Evolutionary conservation across 139 green algal genomes (phyloP).

Genomic region (Limnomonas spitsbergensis): DNA sequence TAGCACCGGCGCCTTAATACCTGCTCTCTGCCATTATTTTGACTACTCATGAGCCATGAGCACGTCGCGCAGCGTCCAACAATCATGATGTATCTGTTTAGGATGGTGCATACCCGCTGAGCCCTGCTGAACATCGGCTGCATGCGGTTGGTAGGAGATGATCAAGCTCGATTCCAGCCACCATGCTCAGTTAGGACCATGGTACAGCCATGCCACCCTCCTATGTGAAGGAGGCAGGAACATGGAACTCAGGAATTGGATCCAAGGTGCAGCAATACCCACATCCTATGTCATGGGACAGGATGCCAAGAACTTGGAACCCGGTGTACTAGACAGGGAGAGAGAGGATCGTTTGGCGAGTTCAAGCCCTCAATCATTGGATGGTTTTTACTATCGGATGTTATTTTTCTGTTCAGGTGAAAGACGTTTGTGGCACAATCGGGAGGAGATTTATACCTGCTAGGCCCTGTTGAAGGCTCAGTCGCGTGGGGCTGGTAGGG

Average conservation of each 20-base stretch:
- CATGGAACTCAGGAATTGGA: not conserved
- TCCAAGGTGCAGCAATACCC: not conserved
- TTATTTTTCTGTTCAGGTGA: slow-evolving; percentile 2
- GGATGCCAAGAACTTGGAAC: no score
- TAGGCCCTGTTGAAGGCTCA: no score
- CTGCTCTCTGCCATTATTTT: not conserved
- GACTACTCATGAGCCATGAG: not conserved
- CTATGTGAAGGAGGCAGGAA: not conserved
- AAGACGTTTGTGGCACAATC: no score
- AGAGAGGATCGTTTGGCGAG: not conserved
- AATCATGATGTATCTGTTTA: no score
- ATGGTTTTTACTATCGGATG: not conserved
- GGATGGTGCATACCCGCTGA: no score
- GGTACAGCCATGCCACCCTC: not conserved
- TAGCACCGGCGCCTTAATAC: not conserved
- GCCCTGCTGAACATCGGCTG: no score
- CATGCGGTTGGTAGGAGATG: no score
- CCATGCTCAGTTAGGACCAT: not conserved
- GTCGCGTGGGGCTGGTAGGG: no score
- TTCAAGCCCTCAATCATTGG: not conserved
- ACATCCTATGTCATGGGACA: no score
- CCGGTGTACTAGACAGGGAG: not conserved
- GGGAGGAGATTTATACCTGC: no score
- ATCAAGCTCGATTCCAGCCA: not conserved
- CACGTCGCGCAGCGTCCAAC: no score